These are phyloP conservation scores for Viola pubescens DNA, from an alignment of 441 rosid species.

Conservation along the genomic window DNA sequence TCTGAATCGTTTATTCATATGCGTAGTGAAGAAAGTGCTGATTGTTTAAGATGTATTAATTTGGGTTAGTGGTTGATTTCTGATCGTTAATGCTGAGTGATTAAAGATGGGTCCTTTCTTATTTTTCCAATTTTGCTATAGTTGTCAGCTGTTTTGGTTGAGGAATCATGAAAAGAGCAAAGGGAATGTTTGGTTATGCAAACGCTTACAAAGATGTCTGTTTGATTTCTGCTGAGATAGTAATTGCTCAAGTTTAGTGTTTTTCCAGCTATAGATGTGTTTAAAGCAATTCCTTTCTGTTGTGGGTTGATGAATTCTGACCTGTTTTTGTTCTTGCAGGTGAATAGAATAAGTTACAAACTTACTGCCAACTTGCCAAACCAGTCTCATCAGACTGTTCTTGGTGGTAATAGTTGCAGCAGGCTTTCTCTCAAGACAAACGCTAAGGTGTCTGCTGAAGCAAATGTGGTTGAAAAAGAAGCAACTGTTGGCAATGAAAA, in stretches of 20 bases:
- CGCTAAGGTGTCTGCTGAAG: conserved; percentile 45
- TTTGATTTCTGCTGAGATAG: neutral
- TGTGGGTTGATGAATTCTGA: neutral
- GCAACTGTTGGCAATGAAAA: conserved; percentile 28
- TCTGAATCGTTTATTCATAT: neutral
- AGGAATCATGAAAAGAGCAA: no score
- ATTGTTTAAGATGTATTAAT: no score
- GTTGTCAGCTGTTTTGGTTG: no score
- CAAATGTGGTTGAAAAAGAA: conserved; percentile 44
- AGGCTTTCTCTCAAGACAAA: conserved; percentile 31
- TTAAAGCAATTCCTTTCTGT: neutral
- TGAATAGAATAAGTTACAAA: conserved; percentile 21
- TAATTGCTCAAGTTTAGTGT: neutral
- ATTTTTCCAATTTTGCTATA: no score
- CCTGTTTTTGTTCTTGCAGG: conserved; percentile 27
- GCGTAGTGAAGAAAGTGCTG: neutral
- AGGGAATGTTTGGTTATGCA: no score
- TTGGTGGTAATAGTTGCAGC: conserved; percentile 22
- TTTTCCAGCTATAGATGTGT: neutral
- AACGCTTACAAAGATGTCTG: neutral
- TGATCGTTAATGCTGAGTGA: neutral
- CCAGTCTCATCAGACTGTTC: conserved; percentile 18
- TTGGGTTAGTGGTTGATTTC: neutral
- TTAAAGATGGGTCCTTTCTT: neutral
- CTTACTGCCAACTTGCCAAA: conserved; percentile 19